Base-by-base conservation (phyloP, 2,329 filamentous ascomycete genomes). In the Aspergillus quadricinctus region DNA sequence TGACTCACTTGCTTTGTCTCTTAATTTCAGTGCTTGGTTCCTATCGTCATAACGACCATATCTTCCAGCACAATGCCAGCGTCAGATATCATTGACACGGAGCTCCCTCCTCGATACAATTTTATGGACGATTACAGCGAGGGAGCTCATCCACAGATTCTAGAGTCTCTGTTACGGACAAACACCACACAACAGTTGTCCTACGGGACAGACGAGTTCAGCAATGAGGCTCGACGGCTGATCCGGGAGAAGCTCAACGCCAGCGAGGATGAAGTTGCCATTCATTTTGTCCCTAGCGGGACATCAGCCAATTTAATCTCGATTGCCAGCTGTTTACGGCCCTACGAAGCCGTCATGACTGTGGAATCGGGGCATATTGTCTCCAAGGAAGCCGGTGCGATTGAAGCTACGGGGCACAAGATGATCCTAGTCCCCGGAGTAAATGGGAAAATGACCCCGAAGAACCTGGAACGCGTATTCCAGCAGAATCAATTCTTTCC, bases 41-140 rank as follows among this genome's bases (percentile, higher is more conserved):
- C 31, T 35, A 17, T 17, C 5, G 17, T 17, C 31, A 17, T 17
- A 7, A 17, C 7, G 40, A 21, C n/a, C 8, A 21, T 11, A 19
- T 21, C 43, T 14, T n/a, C 11, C 11, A 7, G 31, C 48, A 49
- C 4, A 17, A 56, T 53, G 48, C 54, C 54, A 8, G 45, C 48
- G 51, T 58, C 31, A 2, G 46, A 35, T 50, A 35, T 48, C 7
- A 46, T 21, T 25, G 56, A 55, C 2, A 31, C 37, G 27, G 65
- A 67, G 57, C 52, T 58, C 54, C 56, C 62, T 23, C 59, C 61
- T 58, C 64, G 60, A 55, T 81, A 80, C 62, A 79, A 77, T 64
- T 78, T 81, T 55, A 70, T 78, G 49, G 79, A 81, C 60, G 79
- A 81, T 59, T 81, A 81, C 62, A 79, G 77, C 64, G 79, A 81